Conservation (phyloP, 2,329 filamentous ascomycete species). For the Calonectria multiphialidica region DNA sequence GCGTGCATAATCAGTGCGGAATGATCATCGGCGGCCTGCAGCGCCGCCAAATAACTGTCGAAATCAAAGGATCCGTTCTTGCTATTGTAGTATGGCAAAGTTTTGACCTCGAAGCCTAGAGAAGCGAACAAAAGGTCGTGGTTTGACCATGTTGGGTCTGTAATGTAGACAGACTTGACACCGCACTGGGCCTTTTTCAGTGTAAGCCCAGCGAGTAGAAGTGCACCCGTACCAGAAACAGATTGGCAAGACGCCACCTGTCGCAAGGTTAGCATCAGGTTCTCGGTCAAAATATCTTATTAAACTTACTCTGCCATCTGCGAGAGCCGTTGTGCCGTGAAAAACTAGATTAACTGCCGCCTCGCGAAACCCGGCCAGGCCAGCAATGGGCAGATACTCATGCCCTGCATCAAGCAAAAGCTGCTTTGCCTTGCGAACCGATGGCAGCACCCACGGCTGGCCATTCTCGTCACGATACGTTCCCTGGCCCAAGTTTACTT, state of each 20-base stretch:
- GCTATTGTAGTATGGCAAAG: conserved; percentile 49
- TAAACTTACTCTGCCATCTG: conserved; percentile 45
- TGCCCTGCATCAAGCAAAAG: conserved; percentile 12
- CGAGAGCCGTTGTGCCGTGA: conserved; percentile 39
- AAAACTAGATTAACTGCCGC: conserved; percentile 43
- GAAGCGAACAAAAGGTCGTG: conserved; percentile 52
- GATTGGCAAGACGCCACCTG: conserved; percentile 53
- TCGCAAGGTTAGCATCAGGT: conserved; percentile 27
- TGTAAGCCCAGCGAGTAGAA: conserved; percentile 49
- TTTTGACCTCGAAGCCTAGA: conserved; percentile 47
- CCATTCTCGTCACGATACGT: conserved; percentile 23
- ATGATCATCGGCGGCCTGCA: conserved; percentile 42
- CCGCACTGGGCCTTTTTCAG: conserved; percentile 42
- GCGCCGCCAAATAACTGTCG: conserved; percentile 41
- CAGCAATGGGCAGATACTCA: conserved; percentile 23
- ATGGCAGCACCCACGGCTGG: conserved; percentile 21
- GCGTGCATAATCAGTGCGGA: conserved; percentile 52
- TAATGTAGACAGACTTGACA: conserved; percentile 50
- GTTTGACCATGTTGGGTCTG: conserved; percentile 57
- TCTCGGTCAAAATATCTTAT: conserved; percentile 40
- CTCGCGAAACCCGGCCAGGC: conserved; percentile 9
- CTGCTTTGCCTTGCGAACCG: conserved; percentile 18
- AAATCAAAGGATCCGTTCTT: conserved; percentile 48
- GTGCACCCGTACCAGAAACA: conserved; percentile 56
- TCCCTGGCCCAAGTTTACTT: conserved; percentile 24